phyloP scores from a whole-genome alignment of 2,329 filamentous ascomycete species.

The Sporothrix variecibatus region DNA sequence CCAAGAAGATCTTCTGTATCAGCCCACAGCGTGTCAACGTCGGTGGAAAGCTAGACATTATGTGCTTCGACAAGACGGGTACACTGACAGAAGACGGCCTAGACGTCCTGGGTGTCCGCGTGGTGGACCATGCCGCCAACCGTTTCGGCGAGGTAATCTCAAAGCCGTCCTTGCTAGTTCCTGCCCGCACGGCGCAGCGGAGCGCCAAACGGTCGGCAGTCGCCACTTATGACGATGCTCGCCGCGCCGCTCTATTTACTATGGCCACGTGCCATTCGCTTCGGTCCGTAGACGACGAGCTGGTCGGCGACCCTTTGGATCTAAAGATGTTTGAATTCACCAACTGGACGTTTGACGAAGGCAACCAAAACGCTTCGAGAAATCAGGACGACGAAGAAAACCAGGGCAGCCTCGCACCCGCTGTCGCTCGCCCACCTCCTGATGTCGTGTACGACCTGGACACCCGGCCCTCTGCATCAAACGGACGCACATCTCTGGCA shows the following conservation, averaged over 20 bases:
- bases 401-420: constrained; percentile 75
- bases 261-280: constrained; percentile 98
- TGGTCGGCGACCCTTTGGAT: constrained; percentile 91
- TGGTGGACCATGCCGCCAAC: constrained; percentile 64
- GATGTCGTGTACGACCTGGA: constrained; percentile 34
- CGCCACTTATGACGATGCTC: constrained; percentile 37
- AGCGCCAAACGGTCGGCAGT: background rate
- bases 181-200: constrained; percentile 18
- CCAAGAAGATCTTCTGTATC: constrained; percentile 94
- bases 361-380: constrained; percentile 42
- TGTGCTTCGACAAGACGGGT: constrained; percentile 99
- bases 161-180: constrained; percentile 47
- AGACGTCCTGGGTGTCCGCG: constrained; percentile 85
- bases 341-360: constrained; percentile 88
- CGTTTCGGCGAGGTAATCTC: constrained; percentile 76
- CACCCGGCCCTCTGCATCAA: constrained; percentile 17
- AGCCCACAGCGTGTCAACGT: constrained; percentile 97
- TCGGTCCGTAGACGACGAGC: constrained; percentile 79
- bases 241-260: constrained; percentile 73
- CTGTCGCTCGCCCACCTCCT: constrained; percentile 78
- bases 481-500: background rate
- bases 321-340: constrained; percentile 99
- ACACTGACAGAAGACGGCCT: constrained; percentile 95
- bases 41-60: constrained; percentile 89
- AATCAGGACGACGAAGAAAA: constrained; percentile 69